These are phyloP conservation scores for Avena atlantica DNA, from an alignment of 176 grass and related monocot species.

Conservation along the genomic window DNA sequence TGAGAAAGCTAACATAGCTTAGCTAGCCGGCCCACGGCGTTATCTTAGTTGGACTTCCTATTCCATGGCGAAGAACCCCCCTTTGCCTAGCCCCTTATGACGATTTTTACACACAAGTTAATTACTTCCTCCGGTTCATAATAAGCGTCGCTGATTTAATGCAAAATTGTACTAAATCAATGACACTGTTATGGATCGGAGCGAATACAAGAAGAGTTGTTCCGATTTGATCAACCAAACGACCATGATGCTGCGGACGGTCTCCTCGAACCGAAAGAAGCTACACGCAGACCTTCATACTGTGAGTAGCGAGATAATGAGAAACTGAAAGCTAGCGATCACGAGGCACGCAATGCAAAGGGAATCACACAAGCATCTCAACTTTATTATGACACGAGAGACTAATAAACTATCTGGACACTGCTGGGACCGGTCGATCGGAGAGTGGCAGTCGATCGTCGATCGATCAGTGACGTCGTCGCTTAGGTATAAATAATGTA, in stretches of 20 bases:
- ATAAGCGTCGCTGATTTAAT: no score
- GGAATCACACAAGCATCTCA: slow-evolving; percentile 57
- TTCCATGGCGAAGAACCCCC: neutral
- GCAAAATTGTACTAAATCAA: no score
- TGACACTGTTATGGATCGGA: no score
- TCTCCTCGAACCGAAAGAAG: neutral
- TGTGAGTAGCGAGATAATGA: neutral
- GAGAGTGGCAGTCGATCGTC: slow-evolving; percentile 10
- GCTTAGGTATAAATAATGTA: slow-evolving; percentile 10
- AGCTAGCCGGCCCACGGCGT: neutral
- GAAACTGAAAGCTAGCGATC: slow-evolving; percentile 15
- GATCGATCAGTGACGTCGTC: slow-evolving; percentile 36
- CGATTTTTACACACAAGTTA: neutral
- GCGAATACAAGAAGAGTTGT: no score
- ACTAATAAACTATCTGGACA: slow-evolving; percentile 43
- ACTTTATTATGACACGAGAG: slow-evolving; percentile 51
- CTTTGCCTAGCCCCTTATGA: neutral
- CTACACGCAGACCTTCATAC: neutral
- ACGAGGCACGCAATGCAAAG: slow-evolving; percentile 32
- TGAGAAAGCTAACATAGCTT: slow-evolving; percentile 8
- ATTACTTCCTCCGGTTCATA: neutral
- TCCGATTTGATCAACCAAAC: neutral
- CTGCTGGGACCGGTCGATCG: slow-evolving; percentile 33
- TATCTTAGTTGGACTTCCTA: neutral
- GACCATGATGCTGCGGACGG: neutral